Evolutionary conservation across 1,284 basidiomycete species (phyloP).

Genomic region (Puccinia polysora): DNA sequence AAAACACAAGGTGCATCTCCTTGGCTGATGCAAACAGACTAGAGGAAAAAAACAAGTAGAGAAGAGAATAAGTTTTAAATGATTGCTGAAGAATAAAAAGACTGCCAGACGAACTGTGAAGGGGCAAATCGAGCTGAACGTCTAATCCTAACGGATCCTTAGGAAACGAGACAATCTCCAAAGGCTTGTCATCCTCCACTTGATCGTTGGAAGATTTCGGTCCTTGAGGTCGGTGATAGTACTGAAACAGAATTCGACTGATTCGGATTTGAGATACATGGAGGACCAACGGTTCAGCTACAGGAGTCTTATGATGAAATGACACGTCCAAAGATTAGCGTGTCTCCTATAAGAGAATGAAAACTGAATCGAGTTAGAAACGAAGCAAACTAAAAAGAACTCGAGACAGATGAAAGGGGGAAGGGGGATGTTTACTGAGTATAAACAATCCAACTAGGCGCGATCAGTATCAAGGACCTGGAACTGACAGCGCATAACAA

Average conservation of each 20-base stretch:
- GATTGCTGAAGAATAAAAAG: background rate
- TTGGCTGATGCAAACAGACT: background rate
- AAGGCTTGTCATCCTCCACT: background rate
- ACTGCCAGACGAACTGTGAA: slow-evolving; percentile 14
- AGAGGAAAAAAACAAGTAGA: background rate
- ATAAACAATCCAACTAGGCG: no score
- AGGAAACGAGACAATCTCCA: slow-evolving; percentile 38
- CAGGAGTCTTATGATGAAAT: slow-evolving; percentile 59
- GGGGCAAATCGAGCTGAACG: slow-evolving; percentile 24
- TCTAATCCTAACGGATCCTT: slow-evolving; percentile 30
- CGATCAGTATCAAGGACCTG: no score
- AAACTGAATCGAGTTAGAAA: background rate
- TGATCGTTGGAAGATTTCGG: background rate
- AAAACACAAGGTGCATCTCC: slow-evolving; percentile 13
- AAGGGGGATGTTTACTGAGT: background rate
- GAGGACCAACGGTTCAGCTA: slow-evolving; percentile 57
- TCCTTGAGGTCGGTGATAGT: slow-evolving; percentile 55
- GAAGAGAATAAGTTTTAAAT: background rate
- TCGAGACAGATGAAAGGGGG: background rate
- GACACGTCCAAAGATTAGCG: background rate
- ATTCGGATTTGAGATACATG: slow-evolving; percentile 51
- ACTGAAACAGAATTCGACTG: slow-evolving; percentile 52
- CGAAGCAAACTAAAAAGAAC: background rate
- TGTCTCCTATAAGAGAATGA: background rate
- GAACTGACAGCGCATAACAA: slow-evolving; percentile 43